Evolutionary conservation across 225 moss, liverwort and hornwort species (phyloP), one percentile per base, ranked within the genome.

Genomic region (Lunularia cruciata): DNA sequence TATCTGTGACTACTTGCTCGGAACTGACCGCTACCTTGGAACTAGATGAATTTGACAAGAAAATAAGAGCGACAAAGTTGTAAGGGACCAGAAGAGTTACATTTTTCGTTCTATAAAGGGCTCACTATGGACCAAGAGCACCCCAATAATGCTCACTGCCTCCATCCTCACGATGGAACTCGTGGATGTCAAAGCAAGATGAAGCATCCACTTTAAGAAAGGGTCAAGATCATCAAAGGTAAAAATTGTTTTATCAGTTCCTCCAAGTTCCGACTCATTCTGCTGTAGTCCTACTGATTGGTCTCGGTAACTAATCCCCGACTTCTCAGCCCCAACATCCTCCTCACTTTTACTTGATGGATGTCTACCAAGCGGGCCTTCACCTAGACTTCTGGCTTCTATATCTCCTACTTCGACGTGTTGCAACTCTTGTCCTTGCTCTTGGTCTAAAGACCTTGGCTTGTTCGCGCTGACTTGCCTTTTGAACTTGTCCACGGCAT

Each of bases 101-200:
- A 80, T 84, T 68, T 78, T 67, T 78, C 98, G 88, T 77, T 85
- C 86, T 20, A 72, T 60, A 75, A 79, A 75, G 42, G 92, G 90
- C 72, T 93, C 90, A 72, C 87, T 89, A 26, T 88, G 91, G 31
- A 83, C 85, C 47, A 91, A 85, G n/a, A 98, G 74, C 46, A 98
- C 75, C 16, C 79, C 81, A 62, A 93, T 75, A 14, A 84, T 84
- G 26, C 86, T 83, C 19, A 80, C 78, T 40, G 89, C 93, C 75
- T 93, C 93, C 73, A 85, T 83, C 70, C 79, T 85, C 58, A 93
- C 86, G 33, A 70, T 76, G 56, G 78, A 64, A 69, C 84, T 84
- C 0, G 81, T 77, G 72, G 84, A 84, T 63, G 80, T 77, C 19
- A 76, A 47, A 43, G 86, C 80, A 69, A 88, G 67, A 23, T 82